phyloP scores from a whole-genome alignment of 2,329 filamentous ascomycete species.

The Fusarium udum region DNA sequence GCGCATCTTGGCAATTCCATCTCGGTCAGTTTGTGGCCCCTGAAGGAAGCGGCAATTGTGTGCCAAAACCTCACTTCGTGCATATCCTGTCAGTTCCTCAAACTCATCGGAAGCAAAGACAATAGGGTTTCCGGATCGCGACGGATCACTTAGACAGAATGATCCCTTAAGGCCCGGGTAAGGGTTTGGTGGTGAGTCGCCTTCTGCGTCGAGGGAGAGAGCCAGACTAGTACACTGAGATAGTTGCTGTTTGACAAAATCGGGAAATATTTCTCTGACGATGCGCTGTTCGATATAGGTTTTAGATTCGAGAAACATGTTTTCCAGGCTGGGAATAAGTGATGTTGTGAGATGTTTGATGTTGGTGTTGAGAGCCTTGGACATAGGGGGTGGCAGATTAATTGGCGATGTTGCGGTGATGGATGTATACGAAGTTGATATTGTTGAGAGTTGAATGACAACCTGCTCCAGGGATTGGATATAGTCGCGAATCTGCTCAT shows the following conservation, averaged over 20 bases:
- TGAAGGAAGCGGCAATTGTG: conserved; percentile 62
- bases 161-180: conserved; percentile 67
- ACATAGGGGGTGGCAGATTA: conserved; percentile 53
- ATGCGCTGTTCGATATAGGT: conserved; percentile 57
- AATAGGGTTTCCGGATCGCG: conserved; percentile 60
- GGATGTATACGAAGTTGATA: conserved; percentile 56
- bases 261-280: conserved; percentile 58
- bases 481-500: conserved; percentile 55
- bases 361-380: conserved; percentile 55
- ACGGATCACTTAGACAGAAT: conserved; percentile 66
- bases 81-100: conserved; percentile 60
- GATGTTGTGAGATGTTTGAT: conserved; percentile 57
- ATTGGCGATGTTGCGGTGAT: conserved; percentile 55
- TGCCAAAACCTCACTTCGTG: conserved; percentile 57
- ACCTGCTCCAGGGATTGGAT: conserved; percentile 56
- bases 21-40: conserved; percentile 55
- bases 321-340: conserved; percentile 57
- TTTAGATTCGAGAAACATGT: conserved; percentile 55
- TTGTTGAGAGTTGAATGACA: conserved; percentile 48
- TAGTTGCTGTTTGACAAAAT: conserved; percentile 63
- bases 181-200: conserved; percentile 42
- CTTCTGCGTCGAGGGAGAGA: conserved; percentile 50
- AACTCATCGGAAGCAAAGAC: conserved; percentile 61
- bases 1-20: conserved; percentile 53
- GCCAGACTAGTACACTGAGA: conserved; percentile 56